Conservation (phyloP, 768 basidiomycete genomes). For the Lactarius hengduanensis region DNA sequence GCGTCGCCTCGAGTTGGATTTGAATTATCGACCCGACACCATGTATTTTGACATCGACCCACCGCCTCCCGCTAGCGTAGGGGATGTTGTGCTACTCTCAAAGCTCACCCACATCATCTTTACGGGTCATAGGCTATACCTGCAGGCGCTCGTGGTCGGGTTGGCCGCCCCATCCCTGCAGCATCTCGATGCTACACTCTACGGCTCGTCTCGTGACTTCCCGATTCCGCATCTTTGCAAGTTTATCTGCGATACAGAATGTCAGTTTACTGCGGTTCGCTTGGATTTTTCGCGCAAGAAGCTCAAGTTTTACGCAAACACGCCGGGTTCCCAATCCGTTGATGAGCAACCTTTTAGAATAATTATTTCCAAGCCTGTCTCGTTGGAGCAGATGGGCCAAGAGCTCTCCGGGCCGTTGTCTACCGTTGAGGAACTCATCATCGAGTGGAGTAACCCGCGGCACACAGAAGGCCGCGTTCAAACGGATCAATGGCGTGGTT, state of each 20-base stretch:
- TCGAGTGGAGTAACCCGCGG: not conserved
- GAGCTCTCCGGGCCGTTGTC: not conserved
- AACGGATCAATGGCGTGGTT: too few relatives aligned
- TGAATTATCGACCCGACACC: too few relatives aligned
- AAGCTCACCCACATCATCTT: not conserved
- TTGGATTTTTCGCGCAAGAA: not conserved
- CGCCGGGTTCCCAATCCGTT: not conserved
- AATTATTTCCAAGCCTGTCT: not conserved
- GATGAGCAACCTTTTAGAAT: not conserved
- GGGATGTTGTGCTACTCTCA: not conserved
- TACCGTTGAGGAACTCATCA: conserved; percentile 1
- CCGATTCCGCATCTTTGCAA: not conserved
- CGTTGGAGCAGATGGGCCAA: not conserved
- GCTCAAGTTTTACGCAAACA: not conserved
- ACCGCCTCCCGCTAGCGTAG: too few relatives aligned
- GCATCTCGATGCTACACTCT: not conserved
- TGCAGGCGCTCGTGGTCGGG: not conserved
- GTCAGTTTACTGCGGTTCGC: too few relatives aligned
- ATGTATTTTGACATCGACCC: too few relatives aligned
- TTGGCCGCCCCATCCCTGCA: conserved; percentile 9
- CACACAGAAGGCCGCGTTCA: too few relatives aligned
- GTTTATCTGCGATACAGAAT: not conserved
- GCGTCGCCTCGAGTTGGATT: not conserved
- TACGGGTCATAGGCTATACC: not conserved
- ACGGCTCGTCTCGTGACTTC: too few relatives aligned